These are phyloP conservation scores for Phytophthora cryptogea DNA, from an alignment of 352 stramenopile genomes.

Conservation along the genomic window DNA sequence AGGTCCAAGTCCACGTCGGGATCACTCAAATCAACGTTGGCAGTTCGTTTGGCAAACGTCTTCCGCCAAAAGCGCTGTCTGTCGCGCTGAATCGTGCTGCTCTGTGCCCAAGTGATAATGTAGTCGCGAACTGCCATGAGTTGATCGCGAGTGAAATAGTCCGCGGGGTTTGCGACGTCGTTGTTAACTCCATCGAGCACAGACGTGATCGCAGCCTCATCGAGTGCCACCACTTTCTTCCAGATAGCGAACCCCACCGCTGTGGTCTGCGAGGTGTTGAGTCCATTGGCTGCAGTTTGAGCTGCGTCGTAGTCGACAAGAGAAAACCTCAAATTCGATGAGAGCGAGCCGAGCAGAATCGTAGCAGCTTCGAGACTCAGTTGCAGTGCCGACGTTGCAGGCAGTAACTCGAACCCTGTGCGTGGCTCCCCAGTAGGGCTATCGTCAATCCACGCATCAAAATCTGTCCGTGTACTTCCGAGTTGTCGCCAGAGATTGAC, in stretches of 20 bases:
- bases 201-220: slow-evolving; percentile 58
- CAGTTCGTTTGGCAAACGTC: slow-evolving; percentile 45
- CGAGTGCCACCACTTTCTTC: slow-evolving; percentile 73
- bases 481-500: slow-evolving; percentile 57
- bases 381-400: slow-evolving; percentile 37
- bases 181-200: slow-evolving; percentile 66
- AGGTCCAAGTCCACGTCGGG: slow-evolving; percentile 65
- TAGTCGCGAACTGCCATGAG: slow-evolving; percentile 65
- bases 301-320: slow-evolving; percentile 63
- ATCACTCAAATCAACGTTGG: slow-evolving; percentile 49
- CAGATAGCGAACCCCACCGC: slow-evolving; percentile 71
- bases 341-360: slow-evolving; percentile 51
- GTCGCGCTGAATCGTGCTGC: slow-evolving; percentile 51
- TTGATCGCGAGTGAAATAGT: slow-evolving; percentile 65
- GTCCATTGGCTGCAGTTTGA: slow-evolving; percentile 24
- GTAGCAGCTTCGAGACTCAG: slow-evolving; percentile 63
- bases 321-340: slow-evolving; percentile 68
- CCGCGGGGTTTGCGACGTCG: slow-evolving; percentile 47
- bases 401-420: slow-evolving; percentile 67
- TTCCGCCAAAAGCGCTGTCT: slow-evolving; percentile 68
- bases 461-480: slow-evolving; percentile 44
- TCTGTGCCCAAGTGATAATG: slow-evolving; percentile 55
- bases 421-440: slow-evolving; percentile 45
- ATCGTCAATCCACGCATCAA: slow-evolving; percentile 73
- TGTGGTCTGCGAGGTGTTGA: slow-evolving; percentile 24